A percentile compares a stretch with the other conserved stretches of the same genome.
Evolutionary conservation across 169 alveolate genomes (phyloP).

Genomic region (Amoebophrya sp.): DNA sequence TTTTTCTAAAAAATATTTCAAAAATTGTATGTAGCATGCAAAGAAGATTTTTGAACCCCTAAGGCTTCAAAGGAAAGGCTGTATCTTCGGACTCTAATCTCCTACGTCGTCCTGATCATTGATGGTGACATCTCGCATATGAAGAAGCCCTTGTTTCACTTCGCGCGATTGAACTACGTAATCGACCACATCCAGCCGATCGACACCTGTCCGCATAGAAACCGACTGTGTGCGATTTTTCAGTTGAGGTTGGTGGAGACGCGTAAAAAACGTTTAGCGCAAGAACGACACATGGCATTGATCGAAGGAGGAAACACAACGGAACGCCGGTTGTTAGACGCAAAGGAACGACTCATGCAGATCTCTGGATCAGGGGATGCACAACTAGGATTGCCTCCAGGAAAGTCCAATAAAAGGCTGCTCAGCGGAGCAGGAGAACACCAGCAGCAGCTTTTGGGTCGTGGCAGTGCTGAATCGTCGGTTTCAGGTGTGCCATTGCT

Average conservation of each 20-base stretch:
- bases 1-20: no score
- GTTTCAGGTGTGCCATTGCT: no score
- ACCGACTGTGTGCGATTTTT: background rate
- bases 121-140: background rate
- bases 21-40: background rate
- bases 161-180: background rate
- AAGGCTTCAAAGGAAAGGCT: background rate
- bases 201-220: slow-evolving; percentile 2
- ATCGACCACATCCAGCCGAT: background rate
- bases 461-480: no score
- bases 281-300: background rate
- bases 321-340: background rate
- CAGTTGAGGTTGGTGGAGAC: background rate
- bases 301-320: background rate
- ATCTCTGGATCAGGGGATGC: background rate
- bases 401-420: no score
- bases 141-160: slow-evolving; percentile 5
- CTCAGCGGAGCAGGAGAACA: no score
- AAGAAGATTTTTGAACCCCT: background rate
- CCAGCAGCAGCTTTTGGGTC: no score
- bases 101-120: background rate
- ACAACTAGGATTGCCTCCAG: no score
- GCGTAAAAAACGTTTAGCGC: background rate
- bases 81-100: background rate
- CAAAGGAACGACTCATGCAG: background rate